Percentiles rank a stretch among this genome's conserved stretches.
Evolutionary conservation across 2,329 filamentous ascomycete genomes (phyloP).

Genomic region (Monosporascus sp.): DNA sequence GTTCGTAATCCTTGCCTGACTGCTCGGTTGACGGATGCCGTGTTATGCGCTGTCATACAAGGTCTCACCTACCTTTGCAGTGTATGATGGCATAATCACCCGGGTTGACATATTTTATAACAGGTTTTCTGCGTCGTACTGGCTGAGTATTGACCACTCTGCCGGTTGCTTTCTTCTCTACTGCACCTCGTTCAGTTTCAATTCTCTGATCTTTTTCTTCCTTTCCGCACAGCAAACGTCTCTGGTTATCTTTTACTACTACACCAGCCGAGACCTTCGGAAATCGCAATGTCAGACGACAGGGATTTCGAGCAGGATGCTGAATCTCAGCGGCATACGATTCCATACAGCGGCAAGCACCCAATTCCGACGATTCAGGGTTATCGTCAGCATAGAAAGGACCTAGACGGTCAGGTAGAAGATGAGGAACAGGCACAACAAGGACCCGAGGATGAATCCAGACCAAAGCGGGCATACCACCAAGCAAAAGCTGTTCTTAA

Average conservation of each 20-base stretch:
- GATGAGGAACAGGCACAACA: constrained; percentile 26
- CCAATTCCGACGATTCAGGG: constrained; percentile 41
- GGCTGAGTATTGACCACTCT: neutral
- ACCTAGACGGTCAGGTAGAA: constrained; percentile 35
- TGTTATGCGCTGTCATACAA: neutral
- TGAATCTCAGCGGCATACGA: constrained; percentile 11
- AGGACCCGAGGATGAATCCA: constrained; percentile 30
- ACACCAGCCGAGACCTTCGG: too few species aligned
- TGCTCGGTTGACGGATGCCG: too few species aligned
- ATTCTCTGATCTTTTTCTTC: neutral
- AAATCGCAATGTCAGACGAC: constrained; percentile 11
- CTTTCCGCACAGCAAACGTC: neutral
- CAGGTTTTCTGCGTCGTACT: too few species aligned
- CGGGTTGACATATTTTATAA: neutral
- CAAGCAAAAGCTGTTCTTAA: constrained; percentile 31
- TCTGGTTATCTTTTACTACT: neutral
- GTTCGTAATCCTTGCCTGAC: too few species aligned
- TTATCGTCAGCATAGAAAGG: constrained; percentile 40
- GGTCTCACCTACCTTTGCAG: neutral
- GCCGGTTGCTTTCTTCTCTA: neutral
- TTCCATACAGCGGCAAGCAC: constrained; percentile 20
- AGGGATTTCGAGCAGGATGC: constrained; percentile 11
- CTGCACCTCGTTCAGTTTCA: neutral
- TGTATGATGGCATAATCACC: neutral
- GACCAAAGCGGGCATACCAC: constrained; percentile 27